Evolutionary conservation across 805 yeast species (phyloP), one percentile per base, ranked within the genome.

Genomic region (Nakazawaea ernobii): DNA sequence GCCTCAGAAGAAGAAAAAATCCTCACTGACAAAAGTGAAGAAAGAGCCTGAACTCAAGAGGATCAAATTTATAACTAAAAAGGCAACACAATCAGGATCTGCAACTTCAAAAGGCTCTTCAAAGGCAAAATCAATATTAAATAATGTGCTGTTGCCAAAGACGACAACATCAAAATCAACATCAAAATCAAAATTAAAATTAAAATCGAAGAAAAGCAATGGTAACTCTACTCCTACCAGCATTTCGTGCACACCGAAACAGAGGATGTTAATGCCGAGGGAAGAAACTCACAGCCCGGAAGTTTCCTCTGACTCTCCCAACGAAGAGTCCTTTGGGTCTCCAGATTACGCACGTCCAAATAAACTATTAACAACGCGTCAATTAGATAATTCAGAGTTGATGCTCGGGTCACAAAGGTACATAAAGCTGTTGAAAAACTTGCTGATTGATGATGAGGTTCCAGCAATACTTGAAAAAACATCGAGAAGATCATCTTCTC

Each of bases 391-490:
- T 5, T 11, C 15, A 8, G 45, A 42, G 15, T 26, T 29, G 13
- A 20, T 9, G 3, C n/a, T 27, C 20, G 32, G 33, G 4, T 39
- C 42, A 17, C 8, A 10, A n/a, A 39, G 14, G 8, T 39, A 39
- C 17, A 17, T 39, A 14, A 39, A 28, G 14, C 37, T 40, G 49
- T 28, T 46, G 32, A 39, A 35, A 30, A 29, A 29, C 10, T 30
- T 46, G 27, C 36, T 35, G 40, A 46, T 46, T 20, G 49, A 46
- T 32, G 45, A 39, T 35, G 30, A 46, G 27, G 37, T 46, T 9
- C 49, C 49, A 15, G 36, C n/a, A n/a, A 36, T 45, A 7, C 6
- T 32, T 6, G 32, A 41, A 17, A 41, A 30, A 13, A 32, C 26
- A 3, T 9, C 37, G n/a, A 41, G 44, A 41, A 41, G 37, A 32